Evolutionary conservation across 2,329 filamentous ascomycete genomes (phyloP).

Genomic region (Colletotrichum noveboracense): DNA sequence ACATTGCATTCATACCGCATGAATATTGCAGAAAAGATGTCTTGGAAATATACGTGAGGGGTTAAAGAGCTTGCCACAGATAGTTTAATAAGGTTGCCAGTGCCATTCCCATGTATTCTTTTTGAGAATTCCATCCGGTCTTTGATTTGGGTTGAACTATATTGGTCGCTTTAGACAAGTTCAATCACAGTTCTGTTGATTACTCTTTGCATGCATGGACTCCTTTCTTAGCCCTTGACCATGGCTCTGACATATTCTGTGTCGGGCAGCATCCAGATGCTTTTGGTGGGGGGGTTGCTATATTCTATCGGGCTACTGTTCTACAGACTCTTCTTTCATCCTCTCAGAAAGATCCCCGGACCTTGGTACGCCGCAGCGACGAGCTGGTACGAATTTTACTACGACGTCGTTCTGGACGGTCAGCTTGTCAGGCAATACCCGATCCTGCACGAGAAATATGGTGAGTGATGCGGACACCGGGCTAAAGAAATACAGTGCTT

Average conservation of each 20-base stretch:
- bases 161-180: background rate
- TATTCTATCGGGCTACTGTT: background rate
- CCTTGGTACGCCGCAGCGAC: conserved; percentile 30
- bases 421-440: background rate
- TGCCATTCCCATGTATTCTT: background rate
- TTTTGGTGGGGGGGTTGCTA: background rate
- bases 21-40: background rate
- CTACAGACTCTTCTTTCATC: conserved; percentile 32
- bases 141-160: background rate
- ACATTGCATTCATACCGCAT: background rate
- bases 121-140: background rate
- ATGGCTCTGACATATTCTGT: background rate
- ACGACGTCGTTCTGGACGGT: background rate
- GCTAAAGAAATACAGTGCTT: background rate
- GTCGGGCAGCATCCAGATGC: background rate
- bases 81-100: background rate
- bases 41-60: background rate
- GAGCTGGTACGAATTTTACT: conserved; percentile 30
- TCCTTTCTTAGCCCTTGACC: background rate
- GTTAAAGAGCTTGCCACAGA: background rate
- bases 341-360: conserved; percentile 32
- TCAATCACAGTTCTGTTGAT: fast-evolving
- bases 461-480: background rate
- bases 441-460: background rate
- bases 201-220: background rate